Evolutionary conservation across 2,329 filamentous ascomycete genomes (phyloP), one percentile per base, ranked within the genome.

Genomic region (Chaetomiaceae sp.): DNA sequence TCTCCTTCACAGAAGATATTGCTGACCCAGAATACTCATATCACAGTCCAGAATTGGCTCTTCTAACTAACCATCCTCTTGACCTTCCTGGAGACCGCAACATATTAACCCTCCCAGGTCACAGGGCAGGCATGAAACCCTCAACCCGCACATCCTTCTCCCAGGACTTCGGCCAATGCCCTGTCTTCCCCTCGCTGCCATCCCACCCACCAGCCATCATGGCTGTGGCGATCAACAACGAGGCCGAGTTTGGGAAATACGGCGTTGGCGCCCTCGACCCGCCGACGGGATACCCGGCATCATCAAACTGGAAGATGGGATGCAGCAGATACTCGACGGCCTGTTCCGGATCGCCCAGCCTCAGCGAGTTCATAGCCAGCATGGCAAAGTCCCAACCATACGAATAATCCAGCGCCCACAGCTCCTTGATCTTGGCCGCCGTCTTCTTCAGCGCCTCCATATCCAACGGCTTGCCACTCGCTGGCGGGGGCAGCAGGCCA

Each of bases 201-300:
- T 81, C 78, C 79, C 80, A 82, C 0, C 76, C 80, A 1, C 77
- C 78, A 11, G 76, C 75, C 74, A 82, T 75, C 77, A 82, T 80
- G 2, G 75, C 79, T 53, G 78, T 68, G 0, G 77, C 77, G 29
- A 80, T 62, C 60, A 83, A 58, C 54, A 83, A 66, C 1, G 72
- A 72, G 2, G 75, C 72, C 33, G 73, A 71, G 19, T 73, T 74
- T 0, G 80, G 80, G 53, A 83, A 80, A 64, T 83, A 83, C 9
- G 80, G 80, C 25, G 80, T 82, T 1, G 79, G 72, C 8, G 81
- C 80, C 38, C 75, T 69, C 4, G 70, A 68, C 0, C 77, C 77
- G 6, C 79, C 79, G 4, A 77, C 65, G 0, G 78, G 74, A 64
- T 81, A 80, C 1, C 80, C 79, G 1, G 79, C 74, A 59, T 80